These are phyloP conservation scores for Prunus yedoensis DNA, from an alignment of 331 rosid species.

Conservation along the genomic window DNA sequence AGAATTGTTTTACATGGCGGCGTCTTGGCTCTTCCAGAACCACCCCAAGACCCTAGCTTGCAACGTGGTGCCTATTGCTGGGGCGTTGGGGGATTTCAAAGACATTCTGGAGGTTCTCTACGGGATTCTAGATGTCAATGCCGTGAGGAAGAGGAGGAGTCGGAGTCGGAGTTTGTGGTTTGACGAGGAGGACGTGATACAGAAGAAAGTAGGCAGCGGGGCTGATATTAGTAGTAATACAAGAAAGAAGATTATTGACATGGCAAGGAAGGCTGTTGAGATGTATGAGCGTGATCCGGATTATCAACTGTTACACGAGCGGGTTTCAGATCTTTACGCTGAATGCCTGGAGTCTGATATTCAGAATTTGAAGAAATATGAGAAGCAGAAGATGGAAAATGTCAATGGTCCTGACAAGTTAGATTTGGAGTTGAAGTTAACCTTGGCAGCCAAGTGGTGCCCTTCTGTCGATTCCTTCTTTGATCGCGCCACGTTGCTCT, in stretches of 20 bases:
- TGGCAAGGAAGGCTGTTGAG: constrained; percentile 34
- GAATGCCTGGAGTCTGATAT: constrained; percentile 32
- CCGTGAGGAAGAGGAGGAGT: constrained; percentile 6
- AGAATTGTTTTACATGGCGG: constrained; percentile 48
- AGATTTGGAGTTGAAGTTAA: not conserved
- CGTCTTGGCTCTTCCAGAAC: constrained; percentile 48
- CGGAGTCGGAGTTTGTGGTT: not conserved
- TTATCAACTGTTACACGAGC: not conserved
- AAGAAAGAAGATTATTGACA: constrained; percentile 27
- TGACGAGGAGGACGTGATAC: not conserved
- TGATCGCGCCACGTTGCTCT: constrained; percentile 22
- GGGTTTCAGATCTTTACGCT: constrained; percentile 32
- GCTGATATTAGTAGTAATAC: constrained; percentile 10
- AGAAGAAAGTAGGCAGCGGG: not conserved
- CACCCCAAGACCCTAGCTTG: constrained; percentile 57
- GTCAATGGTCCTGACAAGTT: too few species aligned
- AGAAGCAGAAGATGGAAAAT: not conserved
- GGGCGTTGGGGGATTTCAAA: constrained; percentile 50
- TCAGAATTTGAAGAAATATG: constrained; percentile 5
- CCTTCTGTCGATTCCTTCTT: constrained; percentile 30
- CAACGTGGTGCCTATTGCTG: constrained; percentile 47
- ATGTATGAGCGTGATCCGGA: constrained; percentile 15
- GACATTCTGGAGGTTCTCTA: constrained; percentile 61
- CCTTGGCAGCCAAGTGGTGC: constrained; percentile 35
- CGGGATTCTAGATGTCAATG: constrained; percentile 44